Conservation (phyloP, 352 stramenopile species). For the Pythium periplocum region DNA sequence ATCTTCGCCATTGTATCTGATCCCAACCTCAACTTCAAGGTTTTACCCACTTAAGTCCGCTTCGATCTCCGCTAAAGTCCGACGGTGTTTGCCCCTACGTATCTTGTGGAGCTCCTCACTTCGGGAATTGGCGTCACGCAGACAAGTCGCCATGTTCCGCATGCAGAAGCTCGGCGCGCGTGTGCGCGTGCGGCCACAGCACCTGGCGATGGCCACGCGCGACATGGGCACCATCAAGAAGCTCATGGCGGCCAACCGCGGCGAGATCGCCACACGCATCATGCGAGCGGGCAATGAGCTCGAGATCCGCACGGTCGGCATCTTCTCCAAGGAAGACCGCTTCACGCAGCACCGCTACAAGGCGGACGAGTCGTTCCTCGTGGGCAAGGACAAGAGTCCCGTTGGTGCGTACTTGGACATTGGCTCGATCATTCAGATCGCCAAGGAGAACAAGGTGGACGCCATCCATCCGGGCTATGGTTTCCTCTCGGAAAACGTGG, state of each 20-base stretch:
- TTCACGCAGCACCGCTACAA: slow-evolving; percentile 97
- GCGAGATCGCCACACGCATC: slow-evolving; percentile 97
- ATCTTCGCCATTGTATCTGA: background rate
- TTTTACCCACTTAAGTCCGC: too few relatives aligned
- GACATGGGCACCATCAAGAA: slow-evolving; percentile 90
- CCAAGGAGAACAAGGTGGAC: slow-evolving; percentile 89
- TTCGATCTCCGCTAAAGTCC: too few relatives aligned
- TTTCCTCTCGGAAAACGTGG: slow-evolving; percentile 95
- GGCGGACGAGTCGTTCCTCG: slow-evolving; percentile 94
- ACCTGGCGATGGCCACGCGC: slow-evolving; percentile 19
- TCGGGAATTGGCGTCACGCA: too few relatives aligned
- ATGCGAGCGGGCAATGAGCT: slow-evolving; percentile 94
- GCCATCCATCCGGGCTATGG: slow-evolving; percentile 97
- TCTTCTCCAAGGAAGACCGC: slow-evolving; percentile 92
- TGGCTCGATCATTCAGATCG: slow-evolving; percentile 89
- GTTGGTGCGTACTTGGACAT: slow-evolving; percentile 97
- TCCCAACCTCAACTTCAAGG: too few relatives aligned
- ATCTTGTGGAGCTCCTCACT: too few relatives aligned
- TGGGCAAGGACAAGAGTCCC: slow-evolving; percentile 87
- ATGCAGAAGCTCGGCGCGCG: slow-evolving; percentile 2
- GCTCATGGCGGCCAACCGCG: slow-evolving; percentile 96
- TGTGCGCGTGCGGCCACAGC: slow-evolving; percentile 8
- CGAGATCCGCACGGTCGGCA: slow-evolving; percentile 86
- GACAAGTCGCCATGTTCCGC: slow-evolving; percentile 5
- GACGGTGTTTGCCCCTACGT: too few relatives aligned